Base-by-base conservation (phyloP, 225 moss, liverwort and hornwort genomes). In the Pseudoscleropodium purum region DNA sequence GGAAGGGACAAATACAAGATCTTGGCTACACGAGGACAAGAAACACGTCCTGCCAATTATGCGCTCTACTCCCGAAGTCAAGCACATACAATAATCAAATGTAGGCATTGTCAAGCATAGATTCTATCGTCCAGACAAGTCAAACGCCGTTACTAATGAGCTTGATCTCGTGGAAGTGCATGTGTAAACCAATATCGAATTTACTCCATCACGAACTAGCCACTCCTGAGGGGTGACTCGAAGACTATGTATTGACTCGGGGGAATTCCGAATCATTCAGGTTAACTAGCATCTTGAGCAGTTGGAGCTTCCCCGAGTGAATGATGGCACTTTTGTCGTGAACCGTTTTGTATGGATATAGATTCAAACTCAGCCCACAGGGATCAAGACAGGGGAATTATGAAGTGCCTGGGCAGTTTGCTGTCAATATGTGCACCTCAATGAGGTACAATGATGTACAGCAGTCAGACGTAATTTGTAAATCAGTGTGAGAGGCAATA, bases 241-340 rank as follows among this genome's bases (percentile, higher is more conserved):
- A 62, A 73, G 82, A 39, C 64, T 79, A n/a, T n/a, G 15, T 5
- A 15, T 23, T 47, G 67, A 49, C 13, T 37, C 11, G 9, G 37
- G 67, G 56, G 59, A 54, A 26, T 66, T 83, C 45, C 75, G 66
- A 65, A 75, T 84, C 79, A 69, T 69, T 67, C 69, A 56, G 54
- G 36, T 77, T 31, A 57, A 6, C 8, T 59, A 41, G 80, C 79
- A 56, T 67, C 79, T 87, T 67, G 68, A 9, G 68, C 41, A 34
- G 60, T 18, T 81, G 87, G 43, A 34, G 87, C 39, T 66, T 77
- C 52, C 31, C 43, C 54, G 41, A 72, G 26, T 56, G 73, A 64
- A 56, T 90, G 89, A 86, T 86, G 86, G 86, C 41, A 15, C 20
- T 52, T 90, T 90, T 90, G 86, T 90, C 90, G 86, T 81, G 64